Conservation (phyloP, 2,329 filamentous ascomycete genomes). For the Venturia aucupariae region DNA sequence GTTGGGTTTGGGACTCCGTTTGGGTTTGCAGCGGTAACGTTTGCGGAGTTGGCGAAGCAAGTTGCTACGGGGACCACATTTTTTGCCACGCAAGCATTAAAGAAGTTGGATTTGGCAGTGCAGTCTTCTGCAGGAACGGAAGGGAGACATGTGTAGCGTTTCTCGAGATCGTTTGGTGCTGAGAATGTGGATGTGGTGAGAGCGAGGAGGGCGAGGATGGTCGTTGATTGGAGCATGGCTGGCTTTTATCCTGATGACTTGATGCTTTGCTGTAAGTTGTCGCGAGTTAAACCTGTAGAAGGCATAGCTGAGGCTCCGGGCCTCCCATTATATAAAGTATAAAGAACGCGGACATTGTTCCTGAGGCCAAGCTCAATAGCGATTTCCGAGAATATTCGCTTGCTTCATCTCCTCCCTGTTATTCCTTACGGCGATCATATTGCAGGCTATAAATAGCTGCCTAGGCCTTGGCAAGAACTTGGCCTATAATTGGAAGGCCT, state of each 20-base stretch:
- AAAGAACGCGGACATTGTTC: not conserved
- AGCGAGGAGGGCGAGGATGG: not conserved
- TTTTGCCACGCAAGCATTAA: not conserved
- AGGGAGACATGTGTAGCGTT: not conserved
- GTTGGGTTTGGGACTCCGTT: not conserved
- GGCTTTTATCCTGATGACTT: not conserved
- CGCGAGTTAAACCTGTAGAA: not conserved
- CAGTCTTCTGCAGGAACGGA: not conserved
- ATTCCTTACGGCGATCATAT: not conserved
- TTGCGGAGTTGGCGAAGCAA: not conserved
- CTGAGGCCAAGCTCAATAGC: not conserved
- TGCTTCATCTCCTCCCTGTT: not conserved
- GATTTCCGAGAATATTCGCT: not conserved
- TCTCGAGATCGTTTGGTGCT: not conserved
- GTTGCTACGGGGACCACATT: not conserved
- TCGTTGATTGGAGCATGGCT: not conserved
- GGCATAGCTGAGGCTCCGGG: no score
- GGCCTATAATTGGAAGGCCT: not conserved
- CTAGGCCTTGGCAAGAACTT: not conserved
- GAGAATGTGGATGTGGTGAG: not conserved
- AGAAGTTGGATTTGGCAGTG: not conserved
- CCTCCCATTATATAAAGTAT: not conserved
- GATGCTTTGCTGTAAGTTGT: not conserved
- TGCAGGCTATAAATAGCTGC: not conserved
- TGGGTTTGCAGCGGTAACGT: not conserved